These are phyloP conservation scores for Penicillium egyptiacum DNA, from an alignment of 495 filamentous ascomycete genomes.

Conservation along the genomic window DNA sequence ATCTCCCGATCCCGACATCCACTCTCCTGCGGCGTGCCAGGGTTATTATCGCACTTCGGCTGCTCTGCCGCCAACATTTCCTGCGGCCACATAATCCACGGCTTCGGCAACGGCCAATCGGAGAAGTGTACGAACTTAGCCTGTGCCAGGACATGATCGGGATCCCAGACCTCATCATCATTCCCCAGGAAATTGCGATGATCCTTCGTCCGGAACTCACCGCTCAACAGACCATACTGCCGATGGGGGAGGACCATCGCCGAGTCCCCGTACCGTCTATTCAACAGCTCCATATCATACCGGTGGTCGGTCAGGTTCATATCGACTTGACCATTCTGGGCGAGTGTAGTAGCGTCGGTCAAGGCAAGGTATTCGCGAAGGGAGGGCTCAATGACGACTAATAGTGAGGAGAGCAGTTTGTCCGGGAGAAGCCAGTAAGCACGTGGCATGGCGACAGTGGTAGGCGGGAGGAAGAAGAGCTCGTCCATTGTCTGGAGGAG, in stretches of 20 bases:
- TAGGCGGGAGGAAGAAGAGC: conserved; percentile 66
- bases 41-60: conserved; percentile 56
- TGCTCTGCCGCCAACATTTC: conserved; percentile 55
- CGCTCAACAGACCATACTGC: conserved; percentile 66
- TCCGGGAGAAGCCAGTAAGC: conserved; percentile 69
- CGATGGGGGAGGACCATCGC: conserved; percentile 76
- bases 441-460: conserved; percentile 62
- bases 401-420: conserved; percentile 56
- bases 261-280: conserved; percentile 62
- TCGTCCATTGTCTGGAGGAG: conserved; percentile 69
- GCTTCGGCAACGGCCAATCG: conserved; percentile 80
- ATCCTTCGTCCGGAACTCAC: conserved; percentile 65
- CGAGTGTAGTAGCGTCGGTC: conserved; percentile 38
- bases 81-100: conserved; percentile 66
- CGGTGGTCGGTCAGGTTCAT: conserved; percentile 32
- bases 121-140: conserved; percentile 80
- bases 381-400: conserved; percentile 66
- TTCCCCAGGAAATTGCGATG: conserved; percentile 65
- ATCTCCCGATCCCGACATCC: conserved; percentile 64
- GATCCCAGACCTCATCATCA: conserved; percentile 66
- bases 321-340: conserved; percentile 37
- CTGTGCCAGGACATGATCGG: conserved; percentile 59
- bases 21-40: conserved; percentile 43
- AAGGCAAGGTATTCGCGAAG: conserved; percentile 53
- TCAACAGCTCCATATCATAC: conserved; percentile 76